Conservation (phyloP, 768 basidiomycete species). For the Mycena vulgaris region DNA sequence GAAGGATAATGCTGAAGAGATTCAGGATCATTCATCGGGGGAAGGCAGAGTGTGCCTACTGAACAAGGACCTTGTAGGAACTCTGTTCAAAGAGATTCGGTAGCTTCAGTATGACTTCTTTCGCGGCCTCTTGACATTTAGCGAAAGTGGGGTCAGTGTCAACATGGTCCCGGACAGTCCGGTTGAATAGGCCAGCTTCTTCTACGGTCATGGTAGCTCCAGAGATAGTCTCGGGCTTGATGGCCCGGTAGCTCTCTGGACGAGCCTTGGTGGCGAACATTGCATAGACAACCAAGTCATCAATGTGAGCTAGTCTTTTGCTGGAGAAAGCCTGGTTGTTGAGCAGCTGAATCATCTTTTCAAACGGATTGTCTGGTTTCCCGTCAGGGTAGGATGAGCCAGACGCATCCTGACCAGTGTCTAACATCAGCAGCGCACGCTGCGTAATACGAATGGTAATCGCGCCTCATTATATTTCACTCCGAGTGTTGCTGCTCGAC, state of each 20-base stretch:
- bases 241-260: slow-evolving; percentile 7
- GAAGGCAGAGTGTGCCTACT: background rate
- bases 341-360: slow-evolving; percentile 14
- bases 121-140: slow-evolving; percentile 20
- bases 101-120: slow-evolving; percentile 4
- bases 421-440: background rate
- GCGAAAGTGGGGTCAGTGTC: slow-evolving; percentile 6
- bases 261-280: slow-evolving; percentile 30
- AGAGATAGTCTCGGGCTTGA: slow-evolving; percentile 19
- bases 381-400: slow-evolving; percentile 23
- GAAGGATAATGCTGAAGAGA: slow-evolving; percentile 19
- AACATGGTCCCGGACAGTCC: background rate
- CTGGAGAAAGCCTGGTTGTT: slow-evolving; percentile 19
- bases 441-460: background rate
- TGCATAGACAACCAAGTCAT: slow-evolving; percentile 24
- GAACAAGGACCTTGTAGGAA: slow-evolving; percentile 18
- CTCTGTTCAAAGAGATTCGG: slow-evolving; percentile 11
- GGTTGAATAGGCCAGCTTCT: slow-evolving; percentile 1
- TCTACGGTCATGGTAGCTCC: slow-evolving; percentile 18
- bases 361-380: slow-evolving; percentile 20
- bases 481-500: slow-evolving; percentile 8
- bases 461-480: slow-evolving; percentile 26
- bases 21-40: background rate
- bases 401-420: slow-evolving; percentile 11
- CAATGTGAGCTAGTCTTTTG: slow-evolving; percentile 12